These are phyloP conservation scores for Penicillium atrosanguineum DNA, from an alignment of 495 filamentous ascomycete species.

Conservation along the genomic window DNA sequence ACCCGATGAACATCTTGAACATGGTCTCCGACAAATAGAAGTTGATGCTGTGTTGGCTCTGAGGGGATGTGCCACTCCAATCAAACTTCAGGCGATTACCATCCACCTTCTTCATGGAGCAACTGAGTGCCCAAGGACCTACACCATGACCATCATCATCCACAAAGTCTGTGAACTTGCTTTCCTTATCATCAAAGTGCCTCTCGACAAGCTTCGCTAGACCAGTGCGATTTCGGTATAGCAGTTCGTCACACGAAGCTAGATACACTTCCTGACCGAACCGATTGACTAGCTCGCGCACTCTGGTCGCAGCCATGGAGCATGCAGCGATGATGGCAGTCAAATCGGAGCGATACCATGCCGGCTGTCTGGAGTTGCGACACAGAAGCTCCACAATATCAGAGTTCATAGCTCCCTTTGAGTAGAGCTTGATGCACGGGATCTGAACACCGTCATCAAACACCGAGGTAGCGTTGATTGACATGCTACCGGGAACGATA, in stretches of 20 bases:
- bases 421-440: conserved; percentile 48
- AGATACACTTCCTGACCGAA: conserved; percentile 44
- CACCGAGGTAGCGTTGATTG: conserved; percentile 48
- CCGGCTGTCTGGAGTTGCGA: conserved; percentile 48
- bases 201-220: conserved; percentile 44
- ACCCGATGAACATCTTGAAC: conserved; percentile 54
- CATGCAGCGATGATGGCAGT: conserved; percentile 48
- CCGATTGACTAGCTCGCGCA: conserved; percentile 43
- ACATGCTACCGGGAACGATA: conserved; percentile 51
- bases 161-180: conserved; percentile 50
- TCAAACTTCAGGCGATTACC: conserved; percentile 41
- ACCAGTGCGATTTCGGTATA: conserved; percentile 42
- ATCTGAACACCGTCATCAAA: conserved; percentile 54
- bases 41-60: conserved; percentile 49
- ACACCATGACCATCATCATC: conserved; percentile 51
- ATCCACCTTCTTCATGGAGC: conserved; percentile 41
- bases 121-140: conserved; percentile 49
- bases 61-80: conserved; percentile 47
- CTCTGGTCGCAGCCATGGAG: conserved; percentile 40
- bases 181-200: conserved; percentile 39
- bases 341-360: conserved; percentile 50
- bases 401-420: conserved; percentile 40
- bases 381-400: conserved; percentile 44
- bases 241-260: conserved; percentile 42
- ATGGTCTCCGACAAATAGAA: conserved; percentile 50